phyloP scores from a whole-genome alignment of 345 rosid species.

The Capsella bursapastoris region DNA sequence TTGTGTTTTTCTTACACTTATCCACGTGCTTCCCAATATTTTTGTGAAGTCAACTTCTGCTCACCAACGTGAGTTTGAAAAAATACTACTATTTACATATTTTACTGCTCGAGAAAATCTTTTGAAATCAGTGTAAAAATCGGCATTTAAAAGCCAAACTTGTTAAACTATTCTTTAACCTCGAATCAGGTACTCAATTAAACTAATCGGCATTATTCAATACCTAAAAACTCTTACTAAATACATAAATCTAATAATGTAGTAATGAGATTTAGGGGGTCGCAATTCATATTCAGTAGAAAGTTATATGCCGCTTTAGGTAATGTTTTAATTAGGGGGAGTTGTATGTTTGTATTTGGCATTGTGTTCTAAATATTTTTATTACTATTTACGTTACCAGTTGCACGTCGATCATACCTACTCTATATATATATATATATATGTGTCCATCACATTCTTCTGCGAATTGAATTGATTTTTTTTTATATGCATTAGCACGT shows the following conservation, averaged over 20 bases:
- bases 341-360: neutral
- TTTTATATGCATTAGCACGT: neutral
- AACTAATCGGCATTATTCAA: neutral
- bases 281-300: neutral
- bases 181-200: neutral
- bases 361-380: neutral
- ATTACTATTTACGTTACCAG: neutral
- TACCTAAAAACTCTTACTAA: neutral
- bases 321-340: neutral
- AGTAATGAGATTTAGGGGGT: neutral
- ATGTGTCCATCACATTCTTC: neutral
- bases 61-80: constrained; percentile 32
- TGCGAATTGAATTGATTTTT: neutral
- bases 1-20: constrained; percentile 40
- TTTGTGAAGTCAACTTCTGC: constrained; percentile 31
- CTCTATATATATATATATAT: neutral
- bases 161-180: neutral
- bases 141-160: neutral
- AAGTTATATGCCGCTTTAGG: neutral
- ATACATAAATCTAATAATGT: neutral
- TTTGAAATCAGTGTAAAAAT: neutral
- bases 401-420: neutral
- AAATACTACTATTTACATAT: neutral
- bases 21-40: constrained; percentile 45
- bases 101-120: neutral